Percentiles rank a stretch among this genome's conserved stretches.
Evolutionary conservation across 495 filamentous ascomycete genomes (phyloP).

Genomic region (Neurospora discreta): DNA sequence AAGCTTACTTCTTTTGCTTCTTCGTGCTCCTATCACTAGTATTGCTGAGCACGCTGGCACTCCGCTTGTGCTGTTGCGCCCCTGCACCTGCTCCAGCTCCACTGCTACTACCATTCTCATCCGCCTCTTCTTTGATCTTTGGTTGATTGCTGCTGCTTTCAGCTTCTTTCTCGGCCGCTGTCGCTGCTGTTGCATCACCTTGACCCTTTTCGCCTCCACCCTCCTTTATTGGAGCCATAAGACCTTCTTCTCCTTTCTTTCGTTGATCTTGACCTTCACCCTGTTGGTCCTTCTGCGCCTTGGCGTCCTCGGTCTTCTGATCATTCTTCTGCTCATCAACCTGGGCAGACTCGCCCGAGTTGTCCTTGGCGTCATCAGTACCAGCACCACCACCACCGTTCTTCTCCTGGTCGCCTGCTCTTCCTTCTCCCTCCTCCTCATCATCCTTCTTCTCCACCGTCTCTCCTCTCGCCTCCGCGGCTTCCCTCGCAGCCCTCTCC

Average conservation of each 20-base stretch:
- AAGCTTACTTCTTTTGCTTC: slow-evolving; percentile 51
- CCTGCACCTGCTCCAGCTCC: not conserved
- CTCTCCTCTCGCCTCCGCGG: slow-evolving; percentile 11
- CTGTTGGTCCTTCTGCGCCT: not conserved
- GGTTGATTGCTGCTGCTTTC: slow-evolving; percentile 1
- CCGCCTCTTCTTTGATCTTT: slow-evolving; percentile 10
- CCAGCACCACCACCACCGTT: not conserved
- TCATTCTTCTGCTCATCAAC: slow-evolving; percentile 5
- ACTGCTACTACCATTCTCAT: not conserved
- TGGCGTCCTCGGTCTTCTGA: not conserved
- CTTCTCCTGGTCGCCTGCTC: not conserved
- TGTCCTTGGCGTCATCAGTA: not conserved
- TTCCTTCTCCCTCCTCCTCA: not conserved
- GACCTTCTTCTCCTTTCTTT: not conserved
- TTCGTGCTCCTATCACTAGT: slow-evolving; percentile 61
- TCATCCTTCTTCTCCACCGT: slow-evolving; percentile 1
- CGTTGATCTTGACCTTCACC: not conserved
- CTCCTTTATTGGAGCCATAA: not conserved
- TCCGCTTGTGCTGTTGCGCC: slow-evolving; percentile 47
- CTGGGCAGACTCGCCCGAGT: slow-evolving; percentile 2
- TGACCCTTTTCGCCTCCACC: not conserved
- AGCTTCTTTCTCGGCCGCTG: not conserved
- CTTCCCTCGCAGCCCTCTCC: slow-evolving; percentile 30
- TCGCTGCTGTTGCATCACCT: not conserved
- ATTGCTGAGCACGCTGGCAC: slow-evolving; percentile 61